Percentiles rank a stretch among this genome's conserved stretches.
Conservation (phyloP, 23 red algal species). For the Cyanidiococcus yangmingshanensis region DNA sequence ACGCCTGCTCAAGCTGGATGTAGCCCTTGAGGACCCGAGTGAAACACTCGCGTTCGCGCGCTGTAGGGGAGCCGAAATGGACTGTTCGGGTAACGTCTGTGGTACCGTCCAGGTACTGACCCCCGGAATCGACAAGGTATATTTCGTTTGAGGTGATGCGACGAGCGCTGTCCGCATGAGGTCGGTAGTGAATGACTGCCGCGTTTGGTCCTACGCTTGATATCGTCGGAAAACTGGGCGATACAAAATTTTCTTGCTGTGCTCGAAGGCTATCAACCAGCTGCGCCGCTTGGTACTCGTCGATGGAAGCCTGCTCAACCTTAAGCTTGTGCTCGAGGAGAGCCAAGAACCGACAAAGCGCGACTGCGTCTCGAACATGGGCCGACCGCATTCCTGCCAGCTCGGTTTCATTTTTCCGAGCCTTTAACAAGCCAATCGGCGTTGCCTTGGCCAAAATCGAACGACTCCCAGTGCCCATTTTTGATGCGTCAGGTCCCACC, state of each 20-base stretch:
- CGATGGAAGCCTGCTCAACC: neutral
- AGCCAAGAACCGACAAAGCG: slow-evolving; percentile 53
- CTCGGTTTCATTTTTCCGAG: slow-evolving; percentile 61
- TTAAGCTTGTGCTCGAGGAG: slow-evolving; percentile 58
- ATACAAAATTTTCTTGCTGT: slow-evolving; percentile 49
- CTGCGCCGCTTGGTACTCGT: slow-evolving; percentile 58
- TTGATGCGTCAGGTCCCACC: neutral
- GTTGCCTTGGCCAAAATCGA: slow-evolving; percentile 24
- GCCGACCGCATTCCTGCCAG: slow-evolving; percentile 39
- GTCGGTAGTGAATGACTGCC: slow-evolving; percentile 84
- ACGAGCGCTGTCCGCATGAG: slow-evolving; percentile 29
- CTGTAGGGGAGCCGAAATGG: slow-evolving; percentile 61
- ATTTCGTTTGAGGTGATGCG: slow-evolving; percentile 37
- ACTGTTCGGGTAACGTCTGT: slow-evolving; percentile 93
- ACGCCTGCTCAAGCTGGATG: slow-evolving; percentile 65
- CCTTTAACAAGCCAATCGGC: slow-evolving; percentile 78
- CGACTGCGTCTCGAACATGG: slow-evolving; percentile 79
- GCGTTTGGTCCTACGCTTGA: slow-evolving; percentile 66
- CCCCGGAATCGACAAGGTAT: slow-evolving; percentile 86
- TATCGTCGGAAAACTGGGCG: slow-evolving; percentile 80
- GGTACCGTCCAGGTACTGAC: slow-evolving; percentile 88
- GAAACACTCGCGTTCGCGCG: slow-evolving; percentile 71
- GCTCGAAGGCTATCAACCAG: slow-evolving; percentile 47
- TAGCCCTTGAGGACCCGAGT: slow-evolving; percentile 87
- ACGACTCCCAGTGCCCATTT: neutral